These are phyloP conservation scores for Daldinia caldariorum DNA, from an alignment of 495 filamentous ascomycete species.

Conservation along the genomic window DNA sequence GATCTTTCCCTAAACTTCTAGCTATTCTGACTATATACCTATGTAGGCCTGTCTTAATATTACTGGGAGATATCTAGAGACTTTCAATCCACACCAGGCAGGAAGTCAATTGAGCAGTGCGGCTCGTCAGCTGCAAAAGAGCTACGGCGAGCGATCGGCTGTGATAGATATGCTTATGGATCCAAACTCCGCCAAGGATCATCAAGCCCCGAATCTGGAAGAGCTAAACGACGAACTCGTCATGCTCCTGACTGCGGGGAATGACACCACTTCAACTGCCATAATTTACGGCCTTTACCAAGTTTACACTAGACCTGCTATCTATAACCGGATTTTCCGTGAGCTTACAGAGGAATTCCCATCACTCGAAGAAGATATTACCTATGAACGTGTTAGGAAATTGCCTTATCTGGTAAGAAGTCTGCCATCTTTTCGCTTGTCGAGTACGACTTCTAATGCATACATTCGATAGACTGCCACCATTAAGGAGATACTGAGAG, in stretches of 20 bases:
- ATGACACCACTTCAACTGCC: slow-evolving; percentile 9
- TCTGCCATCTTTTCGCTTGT: not conserved
- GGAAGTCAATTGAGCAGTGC: not conserved
- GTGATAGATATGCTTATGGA: slow-evolving; percentile 16
- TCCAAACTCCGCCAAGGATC: slow-evolving; percentile 9
- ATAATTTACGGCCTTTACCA: slow-evolving; percentile 6
- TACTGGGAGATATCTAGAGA: slow-evolving; percentile 5
- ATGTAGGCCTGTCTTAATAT: slow-evolving; percentile 5
- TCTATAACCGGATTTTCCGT: not conserved
- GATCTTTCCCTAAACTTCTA: not conserved
- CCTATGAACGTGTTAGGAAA: slow-evolving; percentile 8
- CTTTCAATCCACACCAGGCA: not conserved
- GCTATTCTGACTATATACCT: not conserved
- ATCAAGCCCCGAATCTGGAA: slow-evolving; percentile 1
- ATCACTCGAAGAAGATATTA: slow-evolving; percentile 13
- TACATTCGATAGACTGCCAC: not conserved
- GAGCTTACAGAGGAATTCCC: slow-evolving; percentile 8
- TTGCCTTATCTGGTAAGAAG: slow-evolving; percentile 7
- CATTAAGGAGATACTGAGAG: slow-evolving; percentile 10
- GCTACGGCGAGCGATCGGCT: slow-evolving; percentile 4
- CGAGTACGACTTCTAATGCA: not conserved
- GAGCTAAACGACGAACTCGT: slow-evolving; percentile 16
- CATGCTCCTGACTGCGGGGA: slow-evolving; percentile 10
- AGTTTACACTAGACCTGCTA: not conserved
- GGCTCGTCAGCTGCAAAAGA: not conserved